Evolutionary conservation across 768 basidiomycete genomes (phyloP), one percentile per base, ranked within the genome.

Genomic region (Psilocybe cyanescens): DNA sequence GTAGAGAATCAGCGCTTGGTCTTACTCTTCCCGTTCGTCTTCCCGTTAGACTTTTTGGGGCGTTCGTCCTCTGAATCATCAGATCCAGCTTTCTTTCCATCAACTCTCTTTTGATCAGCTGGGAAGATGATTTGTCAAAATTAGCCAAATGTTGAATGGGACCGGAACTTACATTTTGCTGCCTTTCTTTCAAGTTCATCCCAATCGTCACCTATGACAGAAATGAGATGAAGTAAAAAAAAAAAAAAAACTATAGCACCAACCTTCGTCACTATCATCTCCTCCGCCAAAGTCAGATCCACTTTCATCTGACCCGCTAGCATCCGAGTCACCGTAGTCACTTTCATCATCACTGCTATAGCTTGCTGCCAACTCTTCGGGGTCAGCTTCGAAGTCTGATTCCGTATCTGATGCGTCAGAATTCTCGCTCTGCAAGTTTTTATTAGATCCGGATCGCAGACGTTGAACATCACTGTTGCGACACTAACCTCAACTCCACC

Each of bases 101-200:
- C 84, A 28, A 74, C 77, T 50, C 81, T 80, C 66, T 81, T 85
- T 59, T 78, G 78, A 65, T 86, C 84, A 59, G 83, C 84, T 85
- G 47, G 29, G 54, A 50, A 55, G 50, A 48, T 53, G 39, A 44
- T 61, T 11, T 74, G 35, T 65, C 28, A 54, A 62, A 19, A 24
- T 46, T 35, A 11, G 11, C 33, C 17, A 11, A 48, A 64, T 67
- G 53, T 55, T 47, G 35, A 45, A 57, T 45, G 49, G 64, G 44
- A 61, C 66, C 59, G 71, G 67, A 63, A 55, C 80, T 67, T 70
- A 92, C 88, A 91, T 82, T 91, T 91, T 7, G 93, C 93, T 6
- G 95, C 95, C 73, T 95, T 96, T 48, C 86, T 81, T 75, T 97
- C 96, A 37, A 97, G 79, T 74, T 95, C 94, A 69, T 97, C 96